Percentiles rank a stretch among this genome's conserved stretches.
Conservation (phyloP, 768 basidiomycete genomes). For the Lactifluus echinatus region DNA sequence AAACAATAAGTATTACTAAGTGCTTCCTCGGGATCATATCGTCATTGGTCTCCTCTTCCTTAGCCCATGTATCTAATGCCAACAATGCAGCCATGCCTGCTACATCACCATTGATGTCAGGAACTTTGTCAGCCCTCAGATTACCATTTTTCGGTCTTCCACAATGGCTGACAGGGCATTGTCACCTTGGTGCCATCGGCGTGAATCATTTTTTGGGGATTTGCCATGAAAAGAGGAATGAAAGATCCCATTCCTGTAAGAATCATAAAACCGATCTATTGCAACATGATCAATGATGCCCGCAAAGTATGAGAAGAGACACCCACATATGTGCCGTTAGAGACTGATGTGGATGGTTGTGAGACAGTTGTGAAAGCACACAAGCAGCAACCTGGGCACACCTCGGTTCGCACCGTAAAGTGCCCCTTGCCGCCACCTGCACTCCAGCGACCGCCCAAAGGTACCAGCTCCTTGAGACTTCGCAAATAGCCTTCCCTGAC, state of each 20-base stretch:
- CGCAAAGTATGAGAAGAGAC: not conserved
- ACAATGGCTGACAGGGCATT: slow-evolving; percentile 58
- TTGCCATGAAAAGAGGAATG: slow-evolving; percentile 62
- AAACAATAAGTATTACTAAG: no score
- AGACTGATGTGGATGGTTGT: slow-evolving; percentile 32
- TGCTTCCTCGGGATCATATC: no score
- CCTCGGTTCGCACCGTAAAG: slow-evolving; percentile 27
- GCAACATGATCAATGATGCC: not conserved
- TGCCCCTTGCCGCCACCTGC: slow-evolving; percentile 23
- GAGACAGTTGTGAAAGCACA: not conserved
- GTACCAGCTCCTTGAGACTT: not conserved
- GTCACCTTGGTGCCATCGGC: slow-evolving; percentile 65
- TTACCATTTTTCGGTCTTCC: slow-evolving; percentile 70
- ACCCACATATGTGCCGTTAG: slow-evolving; percentile 68
- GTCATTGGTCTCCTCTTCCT: no score
- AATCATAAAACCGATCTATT: slow-evolving; percentile 65
- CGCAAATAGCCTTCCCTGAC: not conserved
- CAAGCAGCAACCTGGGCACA: slow-evolving; percentile 21
- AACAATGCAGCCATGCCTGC: no score
- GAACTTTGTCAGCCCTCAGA: no score
- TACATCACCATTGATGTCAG: no score
- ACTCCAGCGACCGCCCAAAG: slow-evolving; percentile 18
- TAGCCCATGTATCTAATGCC: no score
- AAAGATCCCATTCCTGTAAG: slow-evolving; percentile 60
- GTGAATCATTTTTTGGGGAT: slow-evolving; percentile 64